Base-by-base conservation (phyloP, 768 basidiomycete species). In the Kwoniella dendrophila region DNA sequence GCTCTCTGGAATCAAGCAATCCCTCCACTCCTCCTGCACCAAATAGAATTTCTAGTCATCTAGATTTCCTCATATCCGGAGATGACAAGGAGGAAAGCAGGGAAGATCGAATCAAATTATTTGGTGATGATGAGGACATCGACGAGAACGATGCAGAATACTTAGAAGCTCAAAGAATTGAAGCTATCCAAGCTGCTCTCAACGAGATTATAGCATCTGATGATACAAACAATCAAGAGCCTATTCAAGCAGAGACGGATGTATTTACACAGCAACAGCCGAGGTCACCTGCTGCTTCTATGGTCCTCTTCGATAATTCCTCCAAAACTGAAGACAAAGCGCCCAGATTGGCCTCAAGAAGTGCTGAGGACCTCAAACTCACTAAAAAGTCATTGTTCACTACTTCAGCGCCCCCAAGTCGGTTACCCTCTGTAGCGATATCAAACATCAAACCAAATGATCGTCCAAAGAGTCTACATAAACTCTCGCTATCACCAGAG, bases 201-300 rank as follows among this genome's bases (percentile, higher is more conserved):
- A 93, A 90, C 10, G 91, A 95, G 74, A 97, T 99, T 76, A 93
- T 99, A 72, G 91, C 92, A 2, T 82, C 88, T 40, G 90, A 95
- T 65, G 83, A 87, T 38, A 83, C 61, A 18, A 47, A 49, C 4
- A 29, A 54, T 29, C 52, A 56, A 40, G 44, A 34, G 50, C 50
- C 22, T 26, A n/a, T 41, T n/a, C 40, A 60, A 4, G 4, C 49
- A 1, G 36, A 44, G 32, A 8, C 5, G n/a, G 29, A 63, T 24
- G 10, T 2, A 5, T 14, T 14, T n/a, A 16, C 26, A 20, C 26
- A 44, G 2, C 27, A 30, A 5, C 44, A 55, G 11, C 34, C 47
- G 30, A 49, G 47, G 29, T 68, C 71, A 16, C 56, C 59, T 11
- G 59, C 71, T 2, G 48, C 63, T 4, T 75, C 73, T 8, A 4